A percentile compares a stretch with the other conserved stretches of the same genome.
phyloP scores from a whole-genome alignment of 768 basidiomycete species.

The Lactarius evosmus region DNA sequence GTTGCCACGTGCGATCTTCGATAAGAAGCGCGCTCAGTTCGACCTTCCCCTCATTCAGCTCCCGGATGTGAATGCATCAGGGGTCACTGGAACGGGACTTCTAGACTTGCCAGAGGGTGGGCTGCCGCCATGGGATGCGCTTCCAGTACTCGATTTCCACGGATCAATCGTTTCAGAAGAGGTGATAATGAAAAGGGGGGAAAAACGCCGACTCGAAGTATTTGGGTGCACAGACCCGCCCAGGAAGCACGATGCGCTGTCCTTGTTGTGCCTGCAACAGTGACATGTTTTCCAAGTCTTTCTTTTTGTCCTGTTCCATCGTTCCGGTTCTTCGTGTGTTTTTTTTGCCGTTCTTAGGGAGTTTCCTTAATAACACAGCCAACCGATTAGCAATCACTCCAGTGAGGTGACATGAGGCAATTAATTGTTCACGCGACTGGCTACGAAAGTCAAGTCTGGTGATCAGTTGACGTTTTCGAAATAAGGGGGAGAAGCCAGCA shows the following conservation, averaged over 20 bases:
- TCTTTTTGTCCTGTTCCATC: background rate
- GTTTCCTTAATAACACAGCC: background rate
- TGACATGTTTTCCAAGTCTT: background rate
- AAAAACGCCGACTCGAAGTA: constrained; percentile 30
- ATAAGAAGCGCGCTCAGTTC: constrained; percentile 62
- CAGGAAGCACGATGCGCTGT: constrained; percentile 24
- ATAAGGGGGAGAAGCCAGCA: background rate
- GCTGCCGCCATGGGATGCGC: constrained; percentile 49
- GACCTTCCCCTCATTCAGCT: constrained; percentile 65
- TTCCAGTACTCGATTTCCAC: constrained; percentile 66
- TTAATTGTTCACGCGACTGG: background rate
- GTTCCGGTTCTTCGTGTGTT: background rate
- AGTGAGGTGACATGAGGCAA: background rate
- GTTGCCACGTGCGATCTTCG: constrained; percentile 43
- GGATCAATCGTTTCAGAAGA: constrained; percentile 37
- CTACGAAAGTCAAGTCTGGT: background rate
- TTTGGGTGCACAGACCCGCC: constrained; percentile 29
- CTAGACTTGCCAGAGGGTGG: constrained; percentile 55
- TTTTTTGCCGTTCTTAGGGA: background rate
- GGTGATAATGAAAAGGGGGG: constrained; percentile 36
- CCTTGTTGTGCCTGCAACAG: constrained; percentile 29
- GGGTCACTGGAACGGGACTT: constrained; percentile 36
- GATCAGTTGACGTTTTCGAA: background rate
- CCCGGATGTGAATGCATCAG: constrained; percentile 33
- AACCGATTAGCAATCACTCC: background rate